Conservation (phyloP, 768 basidiomycete species). For the Hygrocybe coccinea region DNA sequence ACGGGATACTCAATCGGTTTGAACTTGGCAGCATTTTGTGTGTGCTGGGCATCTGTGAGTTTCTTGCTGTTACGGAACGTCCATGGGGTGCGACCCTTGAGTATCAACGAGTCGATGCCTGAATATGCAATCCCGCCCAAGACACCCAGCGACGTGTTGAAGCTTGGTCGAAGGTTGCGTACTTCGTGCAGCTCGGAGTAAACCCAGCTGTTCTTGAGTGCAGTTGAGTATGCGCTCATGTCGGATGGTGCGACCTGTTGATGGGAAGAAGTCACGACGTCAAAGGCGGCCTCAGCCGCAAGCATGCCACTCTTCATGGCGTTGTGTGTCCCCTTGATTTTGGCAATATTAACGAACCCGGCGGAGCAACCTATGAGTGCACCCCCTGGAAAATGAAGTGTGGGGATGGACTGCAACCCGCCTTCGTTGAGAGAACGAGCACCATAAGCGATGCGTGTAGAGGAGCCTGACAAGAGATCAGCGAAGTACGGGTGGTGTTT, state of each 20-base stretch:
- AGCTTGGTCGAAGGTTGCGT: constrained; percentile 86
- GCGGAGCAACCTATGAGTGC: constrained; percentile 93
- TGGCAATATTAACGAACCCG: constrained; percentile 93
- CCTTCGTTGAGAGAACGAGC: constrained; percentile 90
- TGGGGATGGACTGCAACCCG: constrained; percentile 86
- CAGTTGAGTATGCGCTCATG: constrained; percentile 67
- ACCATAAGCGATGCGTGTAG: constrained; percentile 79
- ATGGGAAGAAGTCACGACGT: constrained; percentile 40
- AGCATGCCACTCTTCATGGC: constrained; percentile 99
- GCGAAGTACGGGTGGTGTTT: constrained; percentile 95
- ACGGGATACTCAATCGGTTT: constrained; percentile 81
- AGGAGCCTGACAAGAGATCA: constrained; percentile 59
- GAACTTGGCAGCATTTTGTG: constrained; percentile 59
- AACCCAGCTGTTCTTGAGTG: constrained; percentile 76
- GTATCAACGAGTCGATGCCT: constrained; percentile 78
- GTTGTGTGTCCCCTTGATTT: constrained; percentile 98
- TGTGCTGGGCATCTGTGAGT: constrained; percentile 58
- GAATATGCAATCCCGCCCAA: constrained; percentile 88
- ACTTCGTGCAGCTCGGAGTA: constrained; percentile 84
- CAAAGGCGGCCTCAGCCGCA: constrained; percentile 83
- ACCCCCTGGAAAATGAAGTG: constrained; percentile 84
- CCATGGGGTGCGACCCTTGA: constrained; percentile 87
- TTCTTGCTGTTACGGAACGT: constrained; percentile 53
- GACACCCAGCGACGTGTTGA: constrained; percentile 72
- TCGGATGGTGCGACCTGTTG: constrained; percentile 36